Base-by-base conservation (phyloP, 2,329 filamentous ascomycete species). In the Purpureocillium lavendulum region DNA sequence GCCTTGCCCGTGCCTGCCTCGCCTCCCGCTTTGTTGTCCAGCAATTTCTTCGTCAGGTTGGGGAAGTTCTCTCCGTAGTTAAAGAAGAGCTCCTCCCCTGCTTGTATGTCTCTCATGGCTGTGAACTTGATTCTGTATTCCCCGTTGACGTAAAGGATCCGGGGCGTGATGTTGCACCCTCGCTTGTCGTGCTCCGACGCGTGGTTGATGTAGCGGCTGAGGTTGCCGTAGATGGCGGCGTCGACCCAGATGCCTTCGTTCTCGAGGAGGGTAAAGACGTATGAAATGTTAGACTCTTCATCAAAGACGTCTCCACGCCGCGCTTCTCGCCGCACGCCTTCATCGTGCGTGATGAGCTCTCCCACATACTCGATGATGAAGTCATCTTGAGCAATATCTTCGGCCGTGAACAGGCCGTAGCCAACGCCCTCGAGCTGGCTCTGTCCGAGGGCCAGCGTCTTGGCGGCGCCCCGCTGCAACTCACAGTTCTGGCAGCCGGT, bases 181-280 rank as follows among this genome's bases (percentile, higher is more conserved):
- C 65, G 51, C 44, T 65, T 65, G 44, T 70, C 64, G 33, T 59
- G 57, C 35, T 70, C 66, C 2, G 70, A 69, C 12, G 83, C 80
- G 50, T 90, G 84, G 58, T 94, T 92, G 57, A 92, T 87, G 60
- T 88, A 92, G 4, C 87, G 78, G 35, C 83, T 81, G 46, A 89
- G 80, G 56, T 90, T 92, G 36, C 86, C 86, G 47, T 83, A 83
- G 32, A 79, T 78, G 15, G 82, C 84, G 7, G 80, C 81, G 54
- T 92, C 87, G 14, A 92, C 73, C 75, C 75, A 79, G 30, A 76
- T 77, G 32, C 75, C 75, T 47, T 78, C 75, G 15, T 73, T 65
- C 42, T 79, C 75, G 13, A 79, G 59, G 2, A 80, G 60, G 1
- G 74, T 78, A 41, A 80, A 80, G 26, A 78, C 66, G 41, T 79